Evolutionary conservation across 805 yeast genomes (phyloP).

Genomic region (Grigorovia humatica): DNA sequence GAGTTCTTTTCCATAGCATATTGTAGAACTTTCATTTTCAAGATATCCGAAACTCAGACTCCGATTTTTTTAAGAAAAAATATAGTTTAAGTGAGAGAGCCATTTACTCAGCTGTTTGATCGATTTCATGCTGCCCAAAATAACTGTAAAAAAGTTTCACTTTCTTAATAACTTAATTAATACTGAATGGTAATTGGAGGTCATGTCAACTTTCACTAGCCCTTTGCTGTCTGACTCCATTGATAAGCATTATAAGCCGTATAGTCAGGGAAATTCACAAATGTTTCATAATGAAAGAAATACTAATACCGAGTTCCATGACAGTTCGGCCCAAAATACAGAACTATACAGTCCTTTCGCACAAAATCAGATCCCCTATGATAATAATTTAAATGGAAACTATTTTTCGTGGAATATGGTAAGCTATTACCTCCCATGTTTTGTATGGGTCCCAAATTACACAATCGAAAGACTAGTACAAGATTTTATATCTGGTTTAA

Average conservation of each 20-base stretch:
- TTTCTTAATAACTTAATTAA: too few relatives aligned
- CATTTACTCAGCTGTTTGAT: too few relatives aligned
- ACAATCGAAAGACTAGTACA: conserved; percentile 31
- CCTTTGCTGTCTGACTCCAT: neutral
- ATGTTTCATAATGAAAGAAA: neutral
- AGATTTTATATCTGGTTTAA: conserved; percentile 75
- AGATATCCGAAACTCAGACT: too few relatives aligned
- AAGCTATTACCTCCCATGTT: conserved; percentile 49
- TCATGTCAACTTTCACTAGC: neutral
- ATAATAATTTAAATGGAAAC: neutral
- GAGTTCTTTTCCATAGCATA: too few relatives aligned
- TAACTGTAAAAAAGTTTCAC: too few relatives aligned
- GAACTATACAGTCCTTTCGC: too few relatives aligned
- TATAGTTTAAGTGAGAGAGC: too few relatives aligned
- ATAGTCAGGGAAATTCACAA: neutral
- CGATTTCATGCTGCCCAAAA: too few relatives aligned
- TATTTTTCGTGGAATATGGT: conserved; percentile 14
- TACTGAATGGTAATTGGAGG: neutral
- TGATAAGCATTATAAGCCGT: neutral
- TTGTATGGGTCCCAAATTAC: conserved; percentile 57
- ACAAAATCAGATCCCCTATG: neutral
- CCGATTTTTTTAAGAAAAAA: too few relatives aligned
- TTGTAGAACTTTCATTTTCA: too few relatives aligned
- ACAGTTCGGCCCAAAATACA: too few relatives aligned
- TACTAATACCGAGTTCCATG: too few relatives aligned